Evolutionary conservation across 176 grass and related monocot species (phyloP).

Genomic region (Ampelocalamus luodianensis): DNA sequence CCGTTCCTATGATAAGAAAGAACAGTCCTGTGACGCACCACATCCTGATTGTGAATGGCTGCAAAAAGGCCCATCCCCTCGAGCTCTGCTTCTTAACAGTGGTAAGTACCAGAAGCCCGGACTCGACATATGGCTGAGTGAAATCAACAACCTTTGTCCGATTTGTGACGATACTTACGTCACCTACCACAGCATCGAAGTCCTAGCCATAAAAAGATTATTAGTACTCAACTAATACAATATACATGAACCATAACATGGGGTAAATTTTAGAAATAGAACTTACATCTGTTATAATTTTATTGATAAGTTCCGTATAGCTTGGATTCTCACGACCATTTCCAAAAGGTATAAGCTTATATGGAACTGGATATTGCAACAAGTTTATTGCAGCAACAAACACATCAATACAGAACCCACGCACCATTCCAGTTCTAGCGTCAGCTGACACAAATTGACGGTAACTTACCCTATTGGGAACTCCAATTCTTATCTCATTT

Average conservation of each 20-base stretch:
- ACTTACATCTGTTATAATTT: slow-evolving; percentile 68
- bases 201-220: slow-evolving; percentile 47
- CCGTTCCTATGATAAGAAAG: slow-evolving; percentile 75
- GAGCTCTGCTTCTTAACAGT: slow-evolving; percentile 64
- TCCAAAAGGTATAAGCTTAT: slow-evolving; percentile 68
- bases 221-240: slow-evolving; percentile 1
- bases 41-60: slow-evolving; percentile 80
- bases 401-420: slow-evolving; percentile 87
- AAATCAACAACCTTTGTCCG: slow-evolving; percentile 79
- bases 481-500: slow-evolving; percentile 71
- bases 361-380: slow-evolving; percentile 74
- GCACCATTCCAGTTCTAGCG: slow-evolving; percentile 42
- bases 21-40: slow-evolving; percentile 79
- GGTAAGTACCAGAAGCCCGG: slow-evolving; percentile 79
- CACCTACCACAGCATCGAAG: slow-evolving; percentile 76
- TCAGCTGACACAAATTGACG: slow-evolving; percentile 61
- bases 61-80: slow-evolving; percentile 75
- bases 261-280: slow-evolving; percentile 36
- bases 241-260: slow-evolving; percentile 1
- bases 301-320: slow-evolving; percentile 56
- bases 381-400: slow-evolving; percentile 81
- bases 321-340: slow-evolving; percentile 68
- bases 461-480: slow-evolving; percentile 76
- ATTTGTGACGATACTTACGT: slow-evolving; percentile 75
- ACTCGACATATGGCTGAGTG: slow-evolving; percentile 76